phyloP scores from a whole-genome alignment of 768 basidiomycete genomes.

The Gloeophyllum trabeum region DNA sequence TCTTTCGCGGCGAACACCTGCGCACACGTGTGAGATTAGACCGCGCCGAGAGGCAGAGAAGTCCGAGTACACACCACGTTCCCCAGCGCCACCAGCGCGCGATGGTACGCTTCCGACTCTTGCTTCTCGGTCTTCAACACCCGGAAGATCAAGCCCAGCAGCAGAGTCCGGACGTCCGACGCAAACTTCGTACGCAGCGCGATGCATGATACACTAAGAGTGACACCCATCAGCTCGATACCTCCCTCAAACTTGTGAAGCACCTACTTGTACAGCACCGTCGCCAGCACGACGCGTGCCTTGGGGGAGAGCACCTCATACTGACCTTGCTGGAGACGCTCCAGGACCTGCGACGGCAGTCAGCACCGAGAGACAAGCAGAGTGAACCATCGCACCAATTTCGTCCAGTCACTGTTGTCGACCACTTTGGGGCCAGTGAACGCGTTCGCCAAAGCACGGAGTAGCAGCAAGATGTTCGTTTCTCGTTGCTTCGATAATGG shows the following conservation, averaged over 20 bases:
- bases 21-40: constrained; percentile 2
- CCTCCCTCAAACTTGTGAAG: constrained; percentile 1
- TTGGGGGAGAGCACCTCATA: constrained; percentile 51
- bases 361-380: constrained; percentile 1
- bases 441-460: constrained; percentile 73
- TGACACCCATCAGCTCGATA: constrained; percentile 4
- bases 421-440: constrained; percentile 45
- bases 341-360: constrained; percentile 37
- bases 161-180: constrained; percentile 1
- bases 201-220: constrained; percentile 53
- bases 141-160: constrained; percentile 16
- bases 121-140: constrained; percentile 31
- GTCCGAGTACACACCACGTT: constrained; percentile 36
- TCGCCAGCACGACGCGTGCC: constrained; percentile 69
- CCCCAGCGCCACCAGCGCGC: constrained; percentile 61
- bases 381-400: constrained; percentile 27
- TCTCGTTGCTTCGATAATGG: constrained; percentile 63
- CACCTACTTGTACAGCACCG: constrained; percentile 81
- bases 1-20: constrained; percentile 41
- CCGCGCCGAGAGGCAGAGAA: neutral
- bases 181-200: constrained; percentile 10
- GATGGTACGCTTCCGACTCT: constrained; percentile 64
- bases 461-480: constrained; percentile 72
- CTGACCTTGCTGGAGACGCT: constrained; percentile 34
- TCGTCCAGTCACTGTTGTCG: constrained; percentile 37